Evolutionary conservation across 2,329 filamentous ascomycete species (phyloP).

Genomic region (Trichoderma sp.): DNA sequence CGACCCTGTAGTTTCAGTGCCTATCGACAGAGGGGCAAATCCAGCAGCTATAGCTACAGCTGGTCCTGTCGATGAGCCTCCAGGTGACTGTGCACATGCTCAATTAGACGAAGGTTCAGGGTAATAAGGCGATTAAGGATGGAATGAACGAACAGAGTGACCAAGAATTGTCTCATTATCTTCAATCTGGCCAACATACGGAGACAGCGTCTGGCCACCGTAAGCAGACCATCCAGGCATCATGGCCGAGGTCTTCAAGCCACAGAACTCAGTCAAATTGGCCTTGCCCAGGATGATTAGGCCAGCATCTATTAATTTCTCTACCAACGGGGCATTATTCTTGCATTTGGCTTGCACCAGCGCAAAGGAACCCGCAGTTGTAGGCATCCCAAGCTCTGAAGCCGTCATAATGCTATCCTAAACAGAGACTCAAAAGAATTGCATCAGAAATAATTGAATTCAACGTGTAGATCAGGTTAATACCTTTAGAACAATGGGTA

Average conservation of each 20-base stretch:
- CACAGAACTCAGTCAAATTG: constrained; percentile 1
- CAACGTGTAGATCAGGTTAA: too few relatives aligned
- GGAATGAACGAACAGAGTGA: constrained; percentile 20
- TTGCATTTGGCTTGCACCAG: too few relatives aligned
- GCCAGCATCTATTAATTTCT: too few relatives aligned
- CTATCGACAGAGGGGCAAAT: constrained; percentile 11
- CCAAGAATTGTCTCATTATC: constrained; percentile 15
- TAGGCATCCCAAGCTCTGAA: too few relatives aligned
- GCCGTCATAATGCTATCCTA: too few relatives aligned
- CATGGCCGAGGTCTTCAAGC: constrained; percentile 14
- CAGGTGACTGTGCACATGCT: constrained; percentile 1
- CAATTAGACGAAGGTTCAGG: background rate
- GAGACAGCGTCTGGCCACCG: constrained; percentile 29
- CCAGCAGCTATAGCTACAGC: constrained; percentile 14
- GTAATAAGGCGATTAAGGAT: background rate
- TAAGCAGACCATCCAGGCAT: constrained; percentile 12
- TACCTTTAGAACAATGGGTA: too few relatives aligned
- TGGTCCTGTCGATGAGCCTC: constrained; percentile 16
- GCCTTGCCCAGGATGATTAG: too few relatives aligned
- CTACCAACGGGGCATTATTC: too few relatives aligned
- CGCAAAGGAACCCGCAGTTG: too few relatives aligned
- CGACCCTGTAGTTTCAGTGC: background rate
- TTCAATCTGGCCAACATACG: constrained; percentile 27
- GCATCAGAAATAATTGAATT: too few relatives aligned
- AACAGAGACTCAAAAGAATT: too few relatives aligned